Evolutionary conservation across 1,284 basidiomycete genomes (phyloP).

Genomic region (Fistulina hepatica): DNA sequence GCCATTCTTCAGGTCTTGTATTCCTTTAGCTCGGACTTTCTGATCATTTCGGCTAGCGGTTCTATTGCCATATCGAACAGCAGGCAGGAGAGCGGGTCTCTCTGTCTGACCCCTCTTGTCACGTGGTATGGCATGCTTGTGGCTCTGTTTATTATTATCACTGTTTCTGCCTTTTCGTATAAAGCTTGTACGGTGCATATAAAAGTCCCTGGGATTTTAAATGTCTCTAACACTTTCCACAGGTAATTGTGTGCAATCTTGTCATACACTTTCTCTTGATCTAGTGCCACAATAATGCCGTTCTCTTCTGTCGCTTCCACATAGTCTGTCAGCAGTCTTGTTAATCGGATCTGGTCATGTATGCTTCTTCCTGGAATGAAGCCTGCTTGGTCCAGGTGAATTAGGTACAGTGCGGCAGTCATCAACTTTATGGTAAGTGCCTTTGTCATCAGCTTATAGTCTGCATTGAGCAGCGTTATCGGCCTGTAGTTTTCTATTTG

Average conservation of each 20-base stretch:
- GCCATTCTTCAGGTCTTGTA: not conserved
- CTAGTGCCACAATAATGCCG: conserved; percentile 10
- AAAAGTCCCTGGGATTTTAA: conserved; percentile 11
- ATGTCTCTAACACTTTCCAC: conserved; percentile 10
- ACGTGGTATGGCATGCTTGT: conserved; percentile 12
- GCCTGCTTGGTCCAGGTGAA: conserved; percentile 16
- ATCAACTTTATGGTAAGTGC: conserved; percentile 9
- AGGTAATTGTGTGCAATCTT: conserved; percentile 14
- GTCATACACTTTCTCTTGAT: conserved; percentile 12
- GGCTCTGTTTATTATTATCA: conserved; percentile 18
- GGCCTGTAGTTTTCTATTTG: conserved; percentile 24
- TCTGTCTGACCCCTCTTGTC: conserved; percentile 19
- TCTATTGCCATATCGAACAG: conserved; percentile 20
- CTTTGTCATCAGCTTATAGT: conserved; percentile 15
- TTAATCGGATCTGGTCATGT: conserved; percentile 14
- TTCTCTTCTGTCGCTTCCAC: conserved; percentile 12
- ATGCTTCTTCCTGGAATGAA: conserved; percentile 17
- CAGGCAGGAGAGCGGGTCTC: conserved; percentile 21
- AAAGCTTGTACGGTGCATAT: conserved; percentile 13
- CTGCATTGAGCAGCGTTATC: conserved; percentile 16
- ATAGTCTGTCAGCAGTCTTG: conserved; percentile 11
- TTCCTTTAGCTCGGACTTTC: conserved; percentile 1
- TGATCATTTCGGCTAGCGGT: conserved; percentile 4
- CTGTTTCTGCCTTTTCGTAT: conserved; percentile 14
- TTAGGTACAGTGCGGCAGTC: conserved; percentile 3